Conservation (phyloP, 495 filamentous ascomycete species). For the Cenococcum geophilum region DNA sequence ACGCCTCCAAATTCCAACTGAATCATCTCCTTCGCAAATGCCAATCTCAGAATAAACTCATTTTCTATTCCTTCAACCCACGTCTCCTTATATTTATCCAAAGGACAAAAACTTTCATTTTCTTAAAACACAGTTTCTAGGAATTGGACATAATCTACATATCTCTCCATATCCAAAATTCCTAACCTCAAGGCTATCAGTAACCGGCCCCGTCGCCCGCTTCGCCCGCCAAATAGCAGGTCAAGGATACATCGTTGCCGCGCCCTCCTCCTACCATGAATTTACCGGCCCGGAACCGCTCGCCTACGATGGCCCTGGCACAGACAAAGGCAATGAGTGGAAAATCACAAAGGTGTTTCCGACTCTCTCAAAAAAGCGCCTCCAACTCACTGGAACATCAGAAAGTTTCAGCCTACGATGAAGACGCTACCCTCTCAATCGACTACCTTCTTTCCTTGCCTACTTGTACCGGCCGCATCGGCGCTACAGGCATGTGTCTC, state of each 20-base stretch:
- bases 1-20: too few species aligned
- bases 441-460: constrained; percentile 64
- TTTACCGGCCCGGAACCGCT: constrained; percentile 82
- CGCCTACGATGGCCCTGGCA: constrained; percentile 80
- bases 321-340: constrained; percentile 78
- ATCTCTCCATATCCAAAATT: constrained; percentile 5
- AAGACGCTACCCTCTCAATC: constrained; percentile 70
- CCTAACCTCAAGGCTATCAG: constrained; percentile 41
- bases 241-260: constrained; percentile 89
- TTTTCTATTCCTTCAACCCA: background rate
- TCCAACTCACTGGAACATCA: constrained; percentile 29
- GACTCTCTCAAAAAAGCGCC: constrained; percentile 6
- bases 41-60: too few species aligned
- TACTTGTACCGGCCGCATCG: constrained; percentile 81
- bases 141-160: background rate
- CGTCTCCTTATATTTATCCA: background rate
- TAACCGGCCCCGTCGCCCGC: constrained; percentile 84
- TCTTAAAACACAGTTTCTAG: background rate
- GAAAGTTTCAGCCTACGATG: constrained; percentile 85
- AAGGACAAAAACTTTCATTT: background rate
- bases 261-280: constrained; percentile 87
- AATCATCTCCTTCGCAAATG: too few species aligned
- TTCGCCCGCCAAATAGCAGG: constrained; percentile 90
- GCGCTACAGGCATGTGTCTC: constrained; percentile 90
- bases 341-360: constrained; percentile 68